Evolutionary conservation across 2,329 filamentous ascomycete species (phyloP), one percentile per base, ranked within the genome.

Genomic region (Zalaria sp.): DNA sequence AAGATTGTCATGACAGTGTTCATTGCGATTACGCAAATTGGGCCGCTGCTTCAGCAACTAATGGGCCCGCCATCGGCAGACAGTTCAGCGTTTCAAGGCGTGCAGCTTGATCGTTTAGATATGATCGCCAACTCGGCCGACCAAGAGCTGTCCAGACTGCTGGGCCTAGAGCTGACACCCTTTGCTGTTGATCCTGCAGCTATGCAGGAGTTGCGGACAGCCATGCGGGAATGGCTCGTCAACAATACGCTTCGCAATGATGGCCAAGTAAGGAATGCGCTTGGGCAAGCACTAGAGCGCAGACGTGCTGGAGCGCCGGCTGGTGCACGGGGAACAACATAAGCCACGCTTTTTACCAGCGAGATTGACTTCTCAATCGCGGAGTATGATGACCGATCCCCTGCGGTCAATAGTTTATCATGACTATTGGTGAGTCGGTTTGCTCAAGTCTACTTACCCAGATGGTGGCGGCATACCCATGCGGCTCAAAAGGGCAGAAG

Each of bases 161-260:
- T 94, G 57, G 78, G 81, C 37, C 68, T 93, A 58, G 86, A 93
- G 53, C 73, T 88, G 59, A 77, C 78, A 40, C 89, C 89, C 0
- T 95, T 87, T 60, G 75, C 71, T 39, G 80, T 79, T n/a, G 81
- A 93, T 54, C 64, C 72, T 31, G 71, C 74, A 46, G 69, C 68
- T n/a, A 65, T 81, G 37, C 68, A 67, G 36, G 77, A 76, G 45
- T 63, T 93, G 53, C 73, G 78, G 47, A 71, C 72, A 34, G 83
- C 81, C 53, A 74, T 95, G 63, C 83, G 80, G 61, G 84, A 91
- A 53, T 93, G 86, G 73, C 67, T 96, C 51, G 78, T 95, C 39
- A 79, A 93, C 59, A 93, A 93, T 56, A 88, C 80, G 9, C 82
- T 93, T 45, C 73, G 77, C 49, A 77, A 74, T 38, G 83, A 89